These are phyloP conservation scores for Tolypocladium endophyticum DNA, from an alignment of 2,329 filamentous ascomycete genomes.

Conservation along the genomic window DNA sequence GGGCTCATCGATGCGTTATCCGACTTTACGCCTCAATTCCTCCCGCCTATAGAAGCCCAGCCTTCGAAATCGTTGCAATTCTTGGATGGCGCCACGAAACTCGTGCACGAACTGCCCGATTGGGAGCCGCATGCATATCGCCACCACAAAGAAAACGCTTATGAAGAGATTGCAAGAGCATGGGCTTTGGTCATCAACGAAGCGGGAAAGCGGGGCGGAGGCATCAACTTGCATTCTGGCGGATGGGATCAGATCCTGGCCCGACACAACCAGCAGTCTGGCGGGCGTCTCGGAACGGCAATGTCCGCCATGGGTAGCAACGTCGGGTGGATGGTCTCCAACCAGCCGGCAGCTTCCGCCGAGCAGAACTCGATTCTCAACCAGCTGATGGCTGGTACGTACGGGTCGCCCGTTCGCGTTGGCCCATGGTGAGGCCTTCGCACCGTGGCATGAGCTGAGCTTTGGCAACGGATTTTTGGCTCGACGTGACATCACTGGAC, in stretches of 20 bases:
- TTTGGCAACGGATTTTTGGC: not conserved
- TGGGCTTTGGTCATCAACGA: slow-evolving; percentile 90
- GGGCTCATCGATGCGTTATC: slow-evolving; percentile 80
- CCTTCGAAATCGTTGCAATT: slow-evolving; percentile 76
- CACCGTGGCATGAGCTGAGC: too few relatives aligned
- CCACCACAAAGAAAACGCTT: slow-evolving; percentile 87
- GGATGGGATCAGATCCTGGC: slow-evolving; percentile 84
- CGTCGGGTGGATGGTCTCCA: slow-evolving; percentile 64
- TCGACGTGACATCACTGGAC: slow-evolving; percentile 12
- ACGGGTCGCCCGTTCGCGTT: slow-evolving; percentile 49
- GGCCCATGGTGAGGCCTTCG: slow-evolving; percentile 42
- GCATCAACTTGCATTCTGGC: slow-evolving; percentile 78
- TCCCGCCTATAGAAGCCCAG: slow-evolving; percentile 83
- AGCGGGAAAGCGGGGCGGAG: slow-evolving; percentile 80
- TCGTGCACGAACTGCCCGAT: slow-evolving; percentile 80
- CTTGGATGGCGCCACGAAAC: slow-evolving; percentile 78
- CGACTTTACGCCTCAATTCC: slow-evolving; percentile 92
- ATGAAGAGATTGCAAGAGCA: slow-evolving; percentile 89
- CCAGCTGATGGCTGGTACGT: slow-evolving; percentile 51
- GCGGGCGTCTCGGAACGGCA: slow-evolving; percentile 70
- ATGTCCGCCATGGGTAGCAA: slow-evolving; percentile 65
- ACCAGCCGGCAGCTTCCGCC: slow-evolving; percentile 16
- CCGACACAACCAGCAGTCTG: slow-evolving; percentile 80
- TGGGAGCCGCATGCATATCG: slow-evolving; percentile 87
- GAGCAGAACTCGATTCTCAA: slow-evolving; percentile 49